phyloP scores from a whole-genome alignment of 1,139 yeast species.

The Blastobotrys proliferans region DNA sequence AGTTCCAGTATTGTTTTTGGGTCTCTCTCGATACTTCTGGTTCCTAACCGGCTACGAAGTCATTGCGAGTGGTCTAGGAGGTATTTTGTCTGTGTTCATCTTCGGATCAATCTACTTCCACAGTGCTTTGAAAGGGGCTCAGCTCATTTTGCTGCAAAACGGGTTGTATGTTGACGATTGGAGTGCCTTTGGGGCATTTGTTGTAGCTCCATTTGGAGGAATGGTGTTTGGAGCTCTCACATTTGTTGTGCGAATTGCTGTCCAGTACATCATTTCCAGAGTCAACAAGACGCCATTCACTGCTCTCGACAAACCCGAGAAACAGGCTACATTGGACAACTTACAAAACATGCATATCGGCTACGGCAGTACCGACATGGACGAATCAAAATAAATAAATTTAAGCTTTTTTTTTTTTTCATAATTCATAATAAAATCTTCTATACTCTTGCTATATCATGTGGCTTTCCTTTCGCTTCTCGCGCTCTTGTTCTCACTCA shows the following conservation, averaged over 20 bases:
- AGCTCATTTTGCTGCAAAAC: conserved; percentile 61
- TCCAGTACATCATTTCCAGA: conserved; percentile 35
- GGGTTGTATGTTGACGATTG: conserved; percentile 83
- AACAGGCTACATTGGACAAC: too few species aligned
- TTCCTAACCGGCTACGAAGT: conserved; percentile 79
- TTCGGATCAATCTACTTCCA: conserved; percentile 79
- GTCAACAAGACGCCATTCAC: conserved; percentile 47
- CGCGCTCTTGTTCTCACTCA: too few species aligned
- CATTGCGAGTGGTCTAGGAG: conserved; percentile 79
- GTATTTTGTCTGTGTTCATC: conserved; percentile 70
- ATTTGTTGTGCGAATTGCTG: conserved; percentile 48
- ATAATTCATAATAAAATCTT: too few species aligned
- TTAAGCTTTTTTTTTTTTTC: neutral
- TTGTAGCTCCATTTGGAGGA: conserved; percentile 84
- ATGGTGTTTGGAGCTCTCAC: conserved; percentile 52
- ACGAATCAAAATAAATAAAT: too few species aligned
- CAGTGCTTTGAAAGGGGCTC: conserved; percentile 73
- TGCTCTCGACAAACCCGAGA: conserved; percentile 49
- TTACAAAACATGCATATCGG: neutral
- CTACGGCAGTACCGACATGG: neutral
- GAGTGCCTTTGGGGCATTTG: conserved; percentile 95
- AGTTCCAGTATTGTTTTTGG: conserved; percentile 80
- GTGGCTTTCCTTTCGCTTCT: too few species aligned
- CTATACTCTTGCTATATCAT: too few species aligned
- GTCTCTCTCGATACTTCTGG: conserved; percentile 57